Base-by-base conservation (phyloP, 2,329 filamentous ascomycete genomes). In the Sporothrix schenckii region DNA sequence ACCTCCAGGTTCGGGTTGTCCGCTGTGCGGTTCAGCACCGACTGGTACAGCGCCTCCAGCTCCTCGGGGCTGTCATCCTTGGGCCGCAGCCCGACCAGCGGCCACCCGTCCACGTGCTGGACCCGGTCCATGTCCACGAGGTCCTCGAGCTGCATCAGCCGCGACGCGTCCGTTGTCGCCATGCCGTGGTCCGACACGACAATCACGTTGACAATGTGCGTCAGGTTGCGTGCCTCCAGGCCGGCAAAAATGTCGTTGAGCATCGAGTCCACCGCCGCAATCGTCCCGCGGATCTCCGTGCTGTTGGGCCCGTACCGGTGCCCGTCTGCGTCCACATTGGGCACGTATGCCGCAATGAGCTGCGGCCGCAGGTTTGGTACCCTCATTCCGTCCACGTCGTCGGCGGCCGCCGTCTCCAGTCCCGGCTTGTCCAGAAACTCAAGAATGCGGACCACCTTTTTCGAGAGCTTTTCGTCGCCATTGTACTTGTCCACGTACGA, bases 161-260 rank as follows among this genome's bases (percentile, higher is more conserved):
- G 87, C 21, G 89, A 85, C 0, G 87, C 88, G 72, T 94, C 92
- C 0, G 95, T 98, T 0, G 93, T 97, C 1, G 95, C 95, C 95
- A 99, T 99, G 66, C 95, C 95, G 78, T 99, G 95, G 78, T 99
- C 95, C 0, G 93, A 97, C 2, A 99, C 94, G n/a, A 99, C 86
- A 47, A 99, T 89, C 9, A 99, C 86, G 74, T 99, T 99, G 77
- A 98, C 92, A 72, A 99, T 91, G 24, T 90, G 78, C 0, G 93
- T 97, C 66, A 99, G 81, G 77, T 98, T 97, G 65, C 95, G 89
- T 61, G 86, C 81, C 72, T 94, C 87, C 0, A 99, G 83, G 0
- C 94, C 94, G 1, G 83, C 79, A 76, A 98, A 91, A 1, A 99
- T 81, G 27, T 86, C 79, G 39, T 89, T 91, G 34, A 99, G 83